Base-by-base conservation (phyloP, 2,329 filamentous ascomycete genomes). In the Zymoseptoria pseudotritici region DNA sequence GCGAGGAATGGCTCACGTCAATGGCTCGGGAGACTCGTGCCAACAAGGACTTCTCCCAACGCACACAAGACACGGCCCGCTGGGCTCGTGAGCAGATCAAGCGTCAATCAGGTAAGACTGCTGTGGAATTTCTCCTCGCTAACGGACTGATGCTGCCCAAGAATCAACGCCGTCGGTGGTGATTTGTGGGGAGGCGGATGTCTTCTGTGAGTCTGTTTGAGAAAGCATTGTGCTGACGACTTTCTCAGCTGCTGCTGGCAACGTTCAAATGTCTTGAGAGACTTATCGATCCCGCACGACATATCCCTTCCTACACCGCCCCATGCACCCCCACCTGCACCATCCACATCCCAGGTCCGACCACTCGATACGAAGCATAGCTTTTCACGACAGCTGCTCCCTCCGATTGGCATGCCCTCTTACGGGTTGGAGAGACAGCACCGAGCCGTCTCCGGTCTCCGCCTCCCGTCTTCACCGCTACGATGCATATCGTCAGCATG, bases 71-170 rank as follows among this genome's bases (percentile, higher is more conserved):
- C 66, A 97, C 94, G 53, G 94, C 94, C 72, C 89, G 93, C 70
- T 99, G 94, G 94, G 92, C 94, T 64, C 88, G 93, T 62, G 94
- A 97, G 78, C 91, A 97, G 75, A 92, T 97, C 75, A 97, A 97
- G 83, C 89, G 91, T 70, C 94, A 99, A 77, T 63, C 69, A 60
- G 72, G 72, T 72, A 68, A 68, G 71, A 58, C 36, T 42, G 36
- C 36, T 29, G 19, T n/a, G 26, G 8, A 53, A 5, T 29, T 52
- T 11, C 21, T 24, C 31, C 20, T 55, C 19, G 29, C 42, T 20
- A 52, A 55, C 19, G 7, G 19, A 17, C 19, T 50, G 26, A 53
- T 22, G 22, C 51, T 26, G 4, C 50, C 50, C 19, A 24, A 13
- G 7, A n/a, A 52, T 52, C 50, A 52, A 52, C 24, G 50, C 11